Evolutionary conservation across 495 filamentous ascomycete species (phyloP).

Genomic region (Baudoinia panamericana): DNA sequence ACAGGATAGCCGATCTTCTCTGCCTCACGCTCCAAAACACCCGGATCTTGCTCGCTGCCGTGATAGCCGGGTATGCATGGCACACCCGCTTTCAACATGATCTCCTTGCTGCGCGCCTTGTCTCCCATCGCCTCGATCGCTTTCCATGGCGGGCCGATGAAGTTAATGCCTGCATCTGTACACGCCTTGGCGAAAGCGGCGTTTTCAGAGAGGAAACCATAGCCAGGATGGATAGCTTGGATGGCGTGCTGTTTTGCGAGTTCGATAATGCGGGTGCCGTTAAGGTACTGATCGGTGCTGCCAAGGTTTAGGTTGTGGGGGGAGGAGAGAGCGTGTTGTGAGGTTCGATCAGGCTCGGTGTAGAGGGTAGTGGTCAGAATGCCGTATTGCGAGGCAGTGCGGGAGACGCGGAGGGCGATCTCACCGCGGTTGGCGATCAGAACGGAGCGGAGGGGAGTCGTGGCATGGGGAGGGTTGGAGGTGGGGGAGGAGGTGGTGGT

Average conservation of each 20-base stretch:
- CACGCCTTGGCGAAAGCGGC: conserved; percentile 79
- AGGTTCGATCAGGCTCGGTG: conserved; percentile 74
- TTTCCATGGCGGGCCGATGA: conserved; percentile 83
- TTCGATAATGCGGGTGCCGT: conserved; percentile 80
- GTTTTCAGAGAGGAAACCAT: conserved; percentile 93
- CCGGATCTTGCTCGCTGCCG: conserved; percentile 65
- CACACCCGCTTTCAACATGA: conserved; percentile 86
- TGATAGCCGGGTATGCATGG: conserved; percentile 96
- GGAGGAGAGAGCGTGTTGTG: conserved; percentile 79
- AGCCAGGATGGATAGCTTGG: conserved; percentile 85
- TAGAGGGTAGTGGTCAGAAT: conserved; percentile 91
- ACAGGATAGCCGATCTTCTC: conserved; percentile 81
- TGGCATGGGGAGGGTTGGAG: background rate
- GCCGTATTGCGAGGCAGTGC: conserved; percentile 74
- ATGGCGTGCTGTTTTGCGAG: conserved; percentile 76
- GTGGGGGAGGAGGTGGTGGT: background rate
- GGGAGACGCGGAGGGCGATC: conserved; percentile 83
- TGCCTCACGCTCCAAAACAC: conserved; percentile 58
- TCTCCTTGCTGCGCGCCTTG: conserved; percentile 83
- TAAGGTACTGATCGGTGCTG: conserved; percentile 69
- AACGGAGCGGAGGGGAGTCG: conserved; percentile 47
- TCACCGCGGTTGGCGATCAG: conserved; percentile 95
- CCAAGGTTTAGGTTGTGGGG: conserved; percentile 74
- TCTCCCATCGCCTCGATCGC: conserved; percentile 98
- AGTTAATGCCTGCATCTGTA: conserved; percentile 78